These are phyloP conservation scores for Phyllosticta citrichinensis DNA, from an alignment of 2,329 filamentous ascomycete genomes.

Conservation along the genomic window DNA sequence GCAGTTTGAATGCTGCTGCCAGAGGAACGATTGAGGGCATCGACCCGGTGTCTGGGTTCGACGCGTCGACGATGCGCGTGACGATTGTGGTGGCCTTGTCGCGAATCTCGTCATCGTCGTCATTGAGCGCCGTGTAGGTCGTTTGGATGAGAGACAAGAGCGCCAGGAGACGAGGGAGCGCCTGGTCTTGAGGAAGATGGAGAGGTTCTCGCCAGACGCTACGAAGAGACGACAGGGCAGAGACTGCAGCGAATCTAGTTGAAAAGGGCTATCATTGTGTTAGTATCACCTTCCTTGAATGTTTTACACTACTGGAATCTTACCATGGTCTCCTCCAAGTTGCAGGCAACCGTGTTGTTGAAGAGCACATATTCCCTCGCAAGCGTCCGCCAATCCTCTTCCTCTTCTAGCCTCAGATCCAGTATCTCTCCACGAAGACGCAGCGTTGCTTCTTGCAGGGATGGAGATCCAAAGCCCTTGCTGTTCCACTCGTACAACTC, in stretches of 20 bases:
- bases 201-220: constrained; percentile 17
- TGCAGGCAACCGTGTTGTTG: background rate
- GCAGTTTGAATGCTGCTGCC: background rate
- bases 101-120: constrained; percentile 87
- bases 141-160: constrained; percentile 35
- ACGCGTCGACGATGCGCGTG: constrained; percentile 33
- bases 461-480: background rate
- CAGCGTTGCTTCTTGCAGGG: constrained; percentile 2
- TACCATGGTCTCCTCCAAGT: constrained; percentile 23
- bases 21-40: constrained; percentile 8
- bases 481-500: background rate
- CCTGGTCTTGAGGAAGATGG: background rate
- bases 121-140: constrained; percentile 68
- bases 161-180: constrained; percentile 2
- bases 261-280: constrained; percentile 46
- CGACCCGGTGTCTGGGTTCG: background rate
- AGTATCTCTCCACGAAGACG: background rate
- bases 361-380: background rate
- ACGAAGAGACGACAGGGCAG: constrained; percentile 41
- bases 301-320: background rate
- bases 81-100: constrained; percentile 49
- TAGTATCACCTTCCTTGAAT: background rate
- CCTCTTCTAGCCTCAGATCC: background rate
- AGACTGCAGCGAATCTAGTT: constrained; percentile 50
- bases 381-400: background rate